Base-by-base conservation (phyloP, 140 eudicot species). In the Anethum foeniculum region DNA sequence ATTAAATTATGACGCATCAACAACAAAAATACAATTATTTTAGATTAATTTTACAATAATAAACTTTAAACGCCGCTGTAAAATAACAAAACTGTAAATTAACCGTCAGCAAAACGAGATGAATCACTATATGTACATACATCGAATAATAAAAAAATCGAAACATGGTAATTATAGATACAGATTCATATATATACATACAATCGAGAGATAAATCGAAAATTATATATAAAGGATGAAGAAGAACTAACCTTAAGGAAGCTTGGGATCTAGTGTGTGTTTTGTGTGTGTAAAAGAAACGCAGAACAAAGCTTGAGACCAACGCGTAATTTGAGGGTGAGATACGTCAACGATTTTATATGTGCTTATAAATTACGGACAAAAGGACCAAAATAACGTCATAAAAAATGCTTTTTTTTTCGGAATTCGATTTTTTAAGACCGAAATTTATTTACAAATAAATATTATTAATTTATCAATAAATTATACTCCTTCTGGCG, bases 301-400 rank as follows among this genome's bases (percentile, higher is more conserved):
- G 67, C 79, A 71, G 75, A 77, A 52, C 84, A 64, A 49, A 64
- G 87, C 80, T 78, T 80, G 36, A 77, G 49, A 81, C 69, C 78
- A 75, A 67, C 79, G 87, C 84, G 52, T 43, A 64, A n/a, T 4
- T n/a, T 34, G 21, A 54, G 32, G 56, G 58, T 10, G 56, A 64
- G 21, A 30, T 19, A 27, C 19, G 49, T 71, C 54, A 79, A 16
- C 49, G 77, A 79, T 12, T 47, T 0, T 47, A 47, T 47, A 11
- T 47, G 16, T 47, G 52, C 4, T 0, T 47, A 1, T 47, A 1
- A 1, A 47, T 11, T 11, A 2, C 4, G 52, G 52, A 39, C 43
- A 2, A 39, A 3, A 39, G 43, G 43, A 34, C 43, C 43, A 39
- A 39, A 34, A 34, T 1, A 34, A 34, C 3, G 38, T 34, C 38